Percentiles rank a stretch among this genome's conserved stretches.
Conservation (phyloP, 192 early-diverging fungal genomes). For the Entophlyctis luteolus region DNA sequence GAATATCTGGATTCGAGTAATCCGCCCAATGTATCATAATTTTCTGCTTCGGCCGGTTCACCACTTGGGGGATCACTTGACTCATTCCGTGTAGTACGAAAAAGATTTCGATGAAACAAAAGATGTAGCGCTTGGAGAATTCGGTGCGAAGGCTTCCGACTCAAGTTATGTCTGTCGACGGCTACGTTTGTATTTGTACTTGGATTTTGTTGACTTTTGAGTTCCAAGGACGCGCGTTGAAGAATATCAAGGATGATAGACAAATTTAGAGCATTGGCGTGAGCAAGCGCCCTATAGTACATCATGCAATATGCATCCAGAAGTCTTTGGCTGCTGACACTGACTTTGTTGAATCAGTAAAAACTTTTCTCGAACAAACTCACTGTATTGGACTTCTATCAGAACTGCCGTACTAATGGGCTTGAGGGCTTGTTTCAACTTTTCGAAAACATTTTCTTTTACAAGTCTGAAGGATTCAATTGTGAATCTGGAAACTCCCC, state of each 20-base stretch:
- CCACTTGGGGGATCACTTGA: neutral
- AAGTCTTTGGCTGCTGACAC: constrained; percentile 26
- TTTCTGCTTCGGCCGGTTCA: neutral
- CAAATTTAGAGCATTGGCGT: constrained; percentile 27
- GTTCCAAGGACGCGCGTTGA: neutral
- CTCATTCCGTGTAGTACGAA: constrained; percentile 3
- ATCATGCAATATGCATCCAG: constrained; percentile 35
- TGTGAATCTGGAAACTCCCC: neutral
- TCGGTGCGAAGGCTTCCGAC: neutral
- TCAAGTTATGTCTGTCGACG: neutral
- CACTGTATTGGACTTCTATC: constrained; percentile 28
- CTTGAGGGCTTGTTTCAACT: constrained; percentile 15
- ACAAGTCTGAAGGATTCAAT: neutral
- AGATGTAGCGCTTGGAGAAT: constrained; percentile 33
- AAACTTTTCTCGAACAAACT: neutral
- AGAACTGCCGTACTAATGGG: constrained; percentile 19
- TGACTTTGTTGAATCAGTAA: constrained; percentile 5
- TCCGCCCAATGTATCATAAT: constrained; percentile 17
- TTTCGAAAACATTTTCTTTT: constrained; percentile 1
- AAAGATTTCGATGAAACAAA: constrained; percentile 25
- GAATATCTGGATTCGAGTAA: constrained; percentile 4
- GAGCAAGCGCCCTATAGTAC: constrained; percentile 33
- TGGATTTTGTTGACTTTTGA: neutral
- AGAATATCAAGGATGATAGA: constrained; percentile 21
- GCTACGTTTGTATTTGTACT: neutral